Evolutionary conservation across 1,284 basidiomycete genomes (phyloP).

Genomic region (Termitomyces sp.): DNA sequence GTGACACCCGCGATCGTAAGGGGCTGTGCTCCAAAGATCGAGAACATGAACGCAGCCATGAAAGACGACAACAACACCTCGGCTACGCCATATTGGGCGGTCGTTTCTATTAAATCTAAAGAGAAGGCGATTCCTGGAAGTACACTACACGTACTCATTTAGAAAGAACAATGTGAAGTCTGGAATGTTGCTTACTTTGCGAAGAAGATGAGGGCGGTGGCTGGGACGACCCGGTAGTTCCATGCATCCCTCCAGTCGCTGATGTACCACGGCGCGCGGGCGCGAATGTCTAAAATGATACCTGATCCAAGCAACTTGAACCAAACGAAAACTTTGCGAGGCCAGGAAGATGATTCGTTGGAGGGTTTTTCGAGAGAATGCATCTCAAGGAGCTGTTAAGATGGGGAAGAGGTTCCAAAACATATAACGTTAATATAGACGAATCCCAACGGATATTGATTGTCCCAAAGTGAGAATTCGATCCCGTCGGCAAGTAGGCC

Average conservation of each 20-base stretch:
- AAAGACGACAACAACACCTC: slow-evolving; percentile 81
- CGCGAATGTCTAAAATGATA: slow-evolving; percentile 72
- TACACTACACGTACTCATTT: slow-evolving; percentile 41
- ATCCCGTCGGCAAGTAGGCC: background rate
- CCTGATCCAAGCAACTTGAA: slow-evolving; percentile 52
- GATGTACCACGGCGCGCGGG: slow-evolving; percentile 76
- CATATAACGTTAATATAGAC: background rate
- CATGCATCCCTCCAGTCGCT: slow-evolving; percentile 88
- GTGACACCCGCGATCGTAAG: slow-evolving; percentile 93
- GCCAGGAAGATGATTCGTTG: background rate
- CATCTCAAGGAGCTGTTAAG: background rate
- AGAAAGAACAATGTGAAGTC: slow-evolving; percentile 1
- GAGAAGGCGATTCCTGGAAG: slow-evolving; percentile 92
- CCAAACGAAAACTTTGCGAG: slow-evolving; percentile 17
- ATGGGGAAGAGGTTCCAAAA: background rate
- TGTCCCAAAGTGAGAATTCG: too few relatives aligned
- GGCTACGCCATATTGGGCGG: slow-evolving; percentile 84
- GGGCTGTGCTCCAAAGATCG: slow-evolving; percentile 87
- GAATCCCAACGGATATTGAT: background rate
- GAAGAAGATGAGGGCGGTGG: slow-evolving; percentile 74
- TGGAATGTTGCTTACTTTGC: slow-evolving; percentile 55
- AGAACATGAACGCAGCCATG: slow-evolving; percentile 90
- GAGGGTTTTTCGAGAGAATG: background rate
- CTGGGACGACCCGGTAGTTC: slow-evolving; percentile 81
- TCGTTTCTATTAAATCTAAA: slow-evolving; percentile 90